These are phyloP conservation scores for Antitrichia curtipendula DNA, from an alignment of 225 moss, liverwort and hornwort genomes.

Conservation along the genomic window DNA sequence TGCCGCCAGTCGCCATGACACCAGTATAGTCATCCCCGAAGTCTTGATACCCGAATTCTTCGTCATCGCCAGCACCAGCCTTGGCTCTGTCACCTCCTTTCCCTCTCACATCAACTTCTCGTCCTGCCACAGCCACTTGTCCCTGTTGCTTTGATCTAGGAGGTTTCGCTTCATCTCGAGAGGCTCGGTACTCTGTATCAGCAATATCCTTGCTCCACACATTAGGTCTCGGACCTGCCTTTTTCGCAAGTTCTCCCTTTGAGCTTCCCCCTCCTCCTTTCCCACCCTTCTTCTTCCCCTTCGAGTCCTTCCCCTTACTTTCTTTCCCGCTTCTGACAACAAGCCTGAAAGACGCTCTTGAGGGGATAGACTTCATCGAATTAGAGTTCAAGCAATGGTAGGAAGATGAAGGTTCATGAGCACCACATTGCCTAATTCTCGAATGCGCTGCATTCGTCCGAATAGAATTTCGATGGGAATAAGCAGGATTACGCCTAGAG, in stretches of 20 bases:
- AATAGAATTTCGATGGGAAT: not conserved
- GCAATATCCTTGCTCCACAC: conserved; percentile 51
- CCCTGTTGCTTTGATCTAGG: conserved; percentile 4
- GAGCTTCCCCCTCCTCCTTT: conserved; percentile 8
- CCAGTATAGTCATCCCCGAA: conserved; percentile 5
- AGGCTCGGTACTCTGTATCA: conserved; percentile 24
- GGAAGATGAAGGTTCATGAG: not conserved
- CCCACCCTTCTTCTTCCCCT: conserved; percentile 24
- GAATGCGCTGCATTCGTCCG: not conserved
- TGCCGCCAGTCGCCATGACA: conserved; percentile 24
- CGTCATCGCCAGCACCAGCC: not conserved
- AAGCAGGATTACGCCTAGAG: not conserved
- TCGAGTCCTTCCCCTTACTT: conserved; percentile 26
- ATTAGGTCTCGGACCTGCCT: conserved; percentile 16
- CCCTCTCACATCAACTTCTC: not conserved
- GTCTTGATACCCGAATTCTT: not conserved
- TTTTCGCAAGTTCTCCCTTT: conserved; percentile 9
- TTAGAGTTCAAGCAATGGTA: not conserved
- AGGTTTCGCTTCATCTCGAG: not conserved
- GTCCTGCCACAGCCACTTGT: not conserved
- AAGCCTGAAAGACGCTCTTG: not conserved
- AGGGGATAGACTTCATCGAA: not conserved
- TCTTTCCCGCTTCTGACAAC: conserved; percentile 35
- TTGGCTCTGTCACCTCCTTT: not conserved
- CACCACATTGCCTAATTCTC: conserved; percentile 3